A percentile compares a stretch with the other conserved stretches of the same genome.
These are phyloP conservation scores for Ottelia alismoides DNA, from an alignment of 106 monocot genomes.

Conservation along the genomic window DNA sequence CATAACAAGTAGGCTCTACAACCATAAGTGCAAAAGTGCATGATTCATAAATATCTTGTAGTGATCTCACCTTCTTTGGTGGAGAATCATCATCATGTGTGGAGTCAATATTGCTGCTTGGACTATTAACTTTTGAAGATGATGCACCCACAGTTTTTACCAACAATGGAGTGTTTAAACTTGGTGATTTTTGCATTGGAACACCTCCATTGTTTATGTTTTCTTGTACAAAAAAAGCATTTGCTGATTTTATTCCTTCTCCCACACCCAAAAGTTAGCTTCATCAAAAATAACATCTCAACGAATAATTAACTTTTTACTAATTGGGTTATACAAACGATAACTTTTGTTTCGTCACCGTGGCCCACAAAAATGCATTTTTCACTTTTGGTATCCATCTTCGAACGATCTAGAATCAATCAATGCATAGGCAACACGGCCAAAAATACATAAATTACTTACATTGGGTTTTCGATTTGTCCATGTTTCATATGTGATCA, in stretches of 20 bases:
- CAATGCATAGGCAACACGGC: neutral
- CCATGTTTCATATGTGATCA: slow-evolving; percentile 7
- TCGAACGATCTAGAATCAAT: slow-evolving; percentile 3
- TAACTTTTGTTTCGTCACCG: slow-evolving; percentile 1
- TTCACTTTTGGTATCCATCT: slow-evolving; percentile 5
- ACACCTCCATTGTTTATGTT: neutral
- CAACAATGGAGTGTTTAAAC: neutral
- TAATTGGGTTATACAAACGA: neutral
- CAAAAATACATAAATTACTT: neutral
- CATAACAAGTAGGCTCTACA: neutral
- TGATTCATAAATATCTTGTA: neutral
- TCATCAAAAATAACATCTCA: slow-evolving; percentile 12
- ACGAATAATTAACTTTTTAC: neutral
- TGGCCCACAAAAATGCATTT: slow-evolving; percentile 5
- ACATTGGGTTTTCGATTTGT: slow-evolving; percentile 1
- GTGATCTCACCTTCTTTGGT: slow-evolving; percentile 2
- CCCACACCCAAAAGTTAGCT: neutral
- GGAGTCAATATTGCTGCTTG: neutral
- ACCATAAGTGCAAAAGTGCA: too few species aligned
- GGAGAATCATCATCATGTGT: too few species aligned
- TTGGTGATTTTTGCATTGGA: neutral
- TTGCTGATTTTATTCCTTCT: neutral
- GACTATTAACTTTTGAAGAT: too few species aligned
- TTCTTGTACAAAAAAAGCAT: too few species aligned
- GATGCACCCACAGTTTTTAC: too few species aligned